Conservation (phyloP, 2,329 filamentous ascomycete genomes). For the Falciphora oryzae region DNA sequence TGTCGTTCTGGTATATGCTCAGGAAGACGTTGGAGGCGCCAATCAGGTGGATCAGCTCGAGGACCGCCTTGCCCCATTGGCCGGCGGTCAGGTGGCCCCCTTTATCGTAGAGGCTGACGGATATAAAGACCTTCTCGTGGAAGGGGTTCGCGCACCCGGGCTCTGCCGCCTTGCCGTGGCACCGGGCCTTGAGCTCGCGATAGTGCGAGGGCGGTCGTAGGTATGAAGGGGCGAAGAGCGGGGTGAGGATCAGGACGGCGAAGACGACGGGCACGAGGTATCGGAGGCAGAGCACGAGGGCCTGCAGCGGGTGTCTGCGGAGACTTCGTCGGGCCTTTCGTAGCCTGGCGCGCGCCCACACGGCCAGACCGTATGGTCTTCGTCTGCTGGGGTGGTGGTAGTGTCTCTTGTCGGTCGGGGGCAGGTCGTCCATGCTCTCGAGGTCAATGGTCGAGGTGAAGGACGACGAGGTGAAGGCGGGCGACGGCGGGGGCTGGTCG, state of each 20-base stretch:
- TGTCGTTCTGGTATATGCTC: slow-evolving; percentile 69
- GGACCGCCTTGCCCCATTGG: slow-evolving; percentile 56
- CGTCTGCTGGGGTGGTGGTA: neutral
- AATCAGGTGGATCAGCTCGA: slow-evolving; percentile 58
- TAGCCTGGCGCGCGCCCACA: slow-evolving; percentile 8
- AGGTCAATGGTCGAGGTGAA: slow-evolving; percentile 6
- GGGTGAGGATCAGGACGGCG: slow-evolving; percentile 29
- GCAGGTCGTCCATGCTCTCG: slow-evolving; percentile 8
- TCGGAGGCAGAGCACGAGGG: slow-evolving; percentile 4
- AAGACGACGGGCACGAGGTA: slow-evolving; percentile 43
- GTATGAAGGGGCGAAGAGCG: slow-evolving; percentile 38
- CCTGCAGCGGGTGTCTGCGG: neutral
- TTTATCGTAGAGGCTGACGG: slow-evolving; percentile 63
- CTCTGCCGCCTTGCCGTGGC: slow-evolving; percentile 20
- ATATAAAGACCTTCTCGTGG: slow-evolving; percentile 67
- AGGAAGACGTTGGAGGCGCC: slow-evolving; percentile 64
- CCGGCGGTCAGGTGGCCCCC: slow-evolving; percentile 55
- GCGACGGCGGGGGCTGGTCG: slow-evolving; percentile 8
- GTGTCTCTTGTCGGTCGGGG: neutral
- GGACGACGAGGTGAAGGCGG: slow-evolving; percentile 1
- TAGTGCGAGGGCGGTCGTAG: slow-evolving; percentile 33
- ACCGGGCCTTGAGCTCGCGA: slow-evolving; percentile 24
- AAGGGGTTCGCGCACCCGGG: slow-evolving; percentile 32
- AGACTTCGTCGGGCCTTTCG: slow-evolving; percentile 4
- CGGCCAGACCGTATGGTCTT: slow-evolving; percentile 1